Conservation (phyloP, 352 stramenopile species). For the Chrysophaeum taylorii region DNA sequence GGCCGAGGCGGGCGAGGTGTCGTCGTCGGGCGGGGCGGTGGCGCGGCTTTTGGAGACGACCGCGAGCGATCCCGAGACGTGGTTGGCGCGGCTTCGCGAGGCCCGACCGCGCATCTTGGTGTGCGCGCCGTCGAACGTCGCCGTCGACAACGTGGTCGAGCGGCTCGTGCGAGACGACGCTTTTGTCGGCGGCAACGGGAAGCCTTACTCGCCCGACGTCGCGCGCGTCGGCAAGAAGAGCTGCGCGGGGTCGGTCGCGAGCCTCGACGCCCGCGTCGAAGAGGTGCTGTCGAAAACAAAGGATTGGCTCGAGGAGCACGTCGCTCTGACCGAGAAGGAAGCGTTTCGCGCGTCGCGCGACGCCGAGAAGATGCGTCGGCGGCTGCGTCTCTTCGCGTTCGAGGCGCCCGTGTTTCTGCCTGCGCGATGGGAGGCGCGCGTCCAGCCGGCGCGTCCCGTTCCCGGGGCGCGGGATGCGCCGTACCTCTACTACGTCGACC, state of each 20-base stretch:
- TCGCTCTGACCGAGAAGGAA: background rate
- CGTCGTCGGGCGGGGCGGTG: background rate
- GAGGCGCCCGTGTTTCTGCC: background rate
- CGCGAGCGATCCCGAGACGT: background rate
- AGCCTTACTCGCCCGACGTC: background rate
- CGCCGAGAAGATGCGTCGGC: background rate
- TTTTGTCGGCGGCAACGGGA: background rate
- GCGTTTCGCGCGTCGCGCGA: background rate
- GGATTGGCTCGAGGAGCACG: background rate
- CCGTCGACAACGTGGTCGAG: slow-evolving; percentile 75
- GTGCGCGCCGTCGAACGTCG: slow-evolving; percentile 75
- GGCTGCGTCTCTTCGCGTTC: background rate
- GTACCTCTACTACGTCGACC: slow-evolving; percentile 3
- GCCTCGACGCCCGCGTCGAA: slow-evolving; percentile 17
- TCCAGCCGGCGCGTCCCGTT: background rate
- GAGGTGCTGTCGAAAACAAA: background rate
- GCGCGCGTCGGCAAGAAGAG: slow-evolving; percentile 9
- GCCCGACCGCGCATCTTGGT: slow-evolving; percentile 57
- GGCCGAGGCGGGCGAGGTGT: background rate
- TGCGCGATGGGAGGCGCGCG: background rate
- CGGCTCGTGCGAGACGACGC: slow-evolving; percentile 37
- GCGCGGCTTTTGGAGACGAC: too few relatives aligned
- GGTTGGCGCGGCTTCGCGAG: background rate
- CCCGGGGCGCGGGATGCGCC: background rate
- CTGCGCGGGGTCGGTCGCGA: background rate